Conservation (phyloP, 192 early-diverging fungal species). For the Polychytrium aggregatum region DNA sequence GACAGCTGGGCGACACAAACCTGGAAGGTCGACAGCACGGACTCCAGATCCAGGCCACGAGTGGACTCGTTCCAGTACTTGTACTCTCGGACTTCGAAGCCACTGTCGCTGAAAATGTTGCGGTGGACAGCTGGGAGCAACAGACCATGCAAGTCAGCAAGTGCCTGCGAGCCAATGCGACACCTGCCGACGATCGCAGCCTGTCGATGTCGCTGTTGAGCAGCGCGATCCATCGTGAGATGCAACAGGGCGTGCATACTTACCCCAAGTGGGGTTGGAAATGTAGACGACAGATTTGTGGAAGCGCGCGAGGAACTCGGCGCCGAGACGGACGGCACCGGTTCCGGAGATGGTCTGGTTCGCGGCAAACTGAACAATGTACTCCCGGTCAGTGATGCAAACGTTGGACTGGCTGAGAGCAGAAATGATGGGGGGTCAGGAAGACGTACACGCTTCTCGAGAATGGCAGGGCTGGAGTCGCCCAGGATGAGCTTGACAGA, state of each 20-base stretch:
- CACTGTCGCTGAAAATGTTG: constrained; percentile 76
- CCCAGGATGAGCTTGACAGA: constrained; percentile 78
- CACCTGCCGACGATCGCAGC: no score
- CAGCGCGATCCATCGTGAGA: no score
- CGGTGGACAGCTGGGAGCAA: constrained; percentile 65
- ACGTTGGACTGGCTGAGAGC: not conserved
- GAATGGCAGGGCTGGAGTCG: constrained; percentile 53
- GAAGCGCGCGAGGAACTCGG: constrained; percentile 69
- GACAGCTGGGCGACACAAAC: constrained; percentile 6
- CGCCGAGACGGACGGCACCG: constrained; percentile 79
- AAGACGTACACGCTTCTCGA: constrained; percentile 53
- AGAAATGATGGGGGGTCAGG: not conserved
- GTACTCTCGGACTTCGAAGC: constrained; percentile 75
- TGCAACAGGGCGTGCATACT: no score
- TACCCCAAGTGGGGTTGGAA: constrained; percentile 95
- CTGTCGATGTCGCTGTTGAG: no score
- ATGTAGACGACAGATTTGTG: constrained; percentile 65
- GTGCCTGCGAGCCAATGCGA: no score
- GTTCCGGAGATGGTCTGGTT: constrained; percentile 94
- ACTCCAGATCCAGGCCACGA: constrained; percentile 68
- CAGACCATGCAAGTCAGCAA: not conserved
- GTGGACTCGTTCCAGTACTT: constrained; percentile 78
- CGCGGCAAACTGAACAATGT: constrained; percentile 26
- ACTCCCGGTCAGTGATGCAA: not conserved
- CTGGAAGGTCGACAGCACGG: constrained; percentile 56